Conservation (phyloP, 1,139 yeast genomes). For the Geotrichum carabidarum region DNA sequence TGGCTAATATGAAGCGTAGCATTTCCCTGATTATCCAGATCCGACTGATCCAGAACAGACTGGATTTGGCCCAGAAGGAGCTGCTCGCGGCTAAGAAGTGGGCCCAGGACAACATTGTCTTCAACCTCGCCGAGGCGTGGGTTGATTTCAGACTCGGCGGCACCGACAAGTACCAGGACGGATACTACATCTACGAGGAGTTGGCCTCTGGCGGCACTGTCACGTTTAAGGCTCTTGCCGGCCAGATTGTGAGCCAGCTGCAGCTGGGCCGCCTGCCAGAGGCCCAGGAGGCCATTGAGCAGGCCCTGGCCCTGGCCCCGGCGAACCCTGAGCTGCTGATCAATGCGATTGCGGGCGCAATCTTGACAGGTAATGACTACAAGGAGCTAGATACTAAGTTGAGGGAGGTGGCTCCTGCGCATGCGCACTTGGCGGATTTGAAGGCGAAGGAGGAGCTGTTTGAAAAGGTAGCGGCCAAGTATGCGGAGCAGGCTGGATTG, state of each 20-base stretch:
- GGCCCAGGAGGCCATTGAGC: constrained; percentile 42
- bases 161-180: constrained; percentile 52
- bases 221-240: constrained; percentile 47
- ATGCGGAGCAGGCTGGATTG: constrained; percentile 31
- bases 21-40: constrained; percentile 39
- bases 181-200: constrained; percentile 72
- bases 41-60: constrained; percentile 34
- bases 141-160: constrained; percentile 54
- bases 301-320: constrained; percentile 42
- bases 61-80: constrained; percentile 35
- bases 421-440: constrained; percentile 49
- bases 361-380: constrained; percentile 46
- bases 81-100: constrained; percentile 42
- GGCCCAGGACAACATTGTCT: constrained; percentile 63
- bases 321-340: constrained; percentile 50
- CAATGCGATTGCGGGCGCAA: constrained; percentile 52
- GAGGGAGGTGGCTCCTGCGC: constrained; percentile 44
- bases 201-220: constrained; percentile 46
- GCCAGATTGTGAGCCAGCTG: constrained; percentile 45
- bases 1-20: not conserved
- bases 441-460: constrained; percentile 51
- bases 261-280: constrained; percentile 47
- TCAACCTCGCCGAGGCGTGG: constrained; percentile 62
- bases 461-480: constrained; percentile 54
- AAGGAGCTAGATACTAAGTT: constrained; percentile 43